phyloP scores from a whole-genome alignment of 129 eudicot species.

The Solidago caesia region DNA sequence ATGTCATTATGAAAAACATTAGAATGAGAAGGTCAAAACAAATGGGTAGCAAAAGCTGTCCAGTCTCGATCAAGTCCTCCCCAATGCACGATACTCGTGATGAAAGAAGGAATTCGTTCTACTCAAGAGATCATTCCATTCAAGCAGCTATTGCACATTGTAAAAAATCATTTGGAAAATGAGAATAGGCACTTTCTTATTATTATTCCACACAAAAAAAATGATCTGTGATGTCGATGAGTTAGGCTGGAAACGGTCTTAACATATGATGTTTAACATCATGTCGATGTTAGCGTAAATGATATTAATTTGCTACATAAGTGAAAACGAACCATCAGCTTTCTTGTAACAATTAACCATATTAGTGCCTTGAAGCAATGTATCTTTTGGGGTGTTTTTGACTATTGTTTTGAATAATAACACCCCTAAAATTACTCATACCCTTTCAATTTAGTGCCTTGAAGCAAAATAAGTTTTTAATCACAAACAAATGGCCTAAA shows the following conservation, averaged over 20 bases:
- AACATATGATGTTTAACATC: no score
- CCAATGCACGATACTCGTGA: constrained; percentile 25
- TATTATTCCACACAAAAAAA: no score
- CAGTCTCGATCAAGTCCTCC: constrained; percentile 34
- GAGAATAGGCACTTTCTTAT: neutral
- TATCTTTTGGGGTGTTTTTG: neutral
- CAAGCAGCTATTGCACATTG: constrained; percentile 54
- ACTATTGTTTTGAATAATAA: neutral
- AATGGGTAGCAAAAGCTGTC: constrained; percentile 33
- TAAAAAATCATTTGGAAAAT: constrained; percentile 37
- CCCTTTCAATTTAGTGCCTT: constrained; percentile 20
- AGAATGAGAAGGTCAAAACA: constrained; percentile 23
- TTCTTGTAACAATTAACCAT: no score
- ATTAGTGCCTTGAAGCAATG: neutral
- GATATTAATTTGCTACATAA: no score
- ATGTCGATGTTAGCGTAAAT: no score
- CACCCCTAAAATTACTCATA: constrained; percentile 12
- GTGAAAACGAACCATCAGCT: no score
- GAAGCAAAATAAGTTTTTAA: constrained; percentile 24
- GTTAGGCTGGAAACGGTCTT: no score
- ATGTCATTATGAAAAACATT: constrained; percentile 25
- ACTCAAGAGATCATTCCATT: constrained; percentile 35
- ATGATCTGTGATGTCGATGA: no score
- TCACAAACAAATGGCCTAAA: constrained; percentile 32
- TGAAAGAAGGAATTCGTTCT: constrained; percentile 34